phyloP scores from a whole-genome alignment of 768 basidiomycete species.

The Mycena alexandri region DNA sequence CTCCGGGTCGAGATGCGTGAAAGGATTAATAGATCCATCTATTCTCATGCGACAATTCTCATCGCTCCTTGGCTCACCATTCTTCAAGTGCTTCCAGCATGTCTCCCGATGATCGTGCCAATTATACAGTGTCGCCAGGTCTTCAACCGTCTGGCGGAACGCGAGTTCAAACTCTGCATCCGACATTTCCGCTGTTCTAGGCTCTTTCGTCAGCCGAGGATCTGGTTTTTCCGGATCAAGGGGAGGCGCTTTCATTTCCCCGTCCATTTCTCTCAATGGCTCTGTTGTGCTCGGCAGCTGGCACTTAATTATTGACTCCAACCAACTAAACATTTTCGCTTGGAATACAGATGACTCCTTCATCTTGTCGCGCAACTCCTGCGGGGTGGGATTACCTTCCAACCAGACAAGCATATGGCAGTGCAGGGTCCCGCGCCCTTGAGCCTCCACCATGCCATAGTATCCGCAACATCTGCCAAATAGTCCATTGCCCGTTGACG shows the following conservation, averaged over 20 bases:
- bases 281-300: not conserved
- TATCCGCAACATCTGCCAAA: constrained; percentile 7
- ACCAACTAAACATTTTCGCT: not conserved
- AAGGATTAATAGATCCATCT: not conserved
- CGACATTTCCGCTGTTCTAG: not conserved
- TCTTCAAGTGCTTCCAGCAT: constrained; percentile 34
- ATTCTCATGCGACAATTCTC: constrained; percentile 4
- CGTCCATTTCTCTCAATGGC: not conserved
- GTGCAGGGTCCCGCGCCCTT: constrained; percentile 4
- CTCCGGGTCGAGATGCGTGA: constrained; percentile 22
- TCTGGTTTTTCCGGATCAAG: not conserved
- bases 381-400: not conserved
- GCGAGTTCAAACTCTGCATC: not conserved
- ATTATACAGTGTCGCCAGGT: constrained; percentile 21
- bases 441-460: constrained; percentile 13
- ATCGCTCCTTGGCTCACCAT: constrained; percentile 2
- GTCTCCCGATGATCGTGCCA: constrained; percentile 28
- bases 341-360: not conserved
- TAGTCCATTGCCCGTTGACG: not conserved
- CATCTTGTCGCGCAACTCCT: not conserved
- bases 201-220: not conserved
- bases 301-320: constrained; percentile 4
- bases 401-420: constrained; percentile 17
- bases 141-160: constrained; percentile 28
- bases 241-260: not conserved